These are phyloP conservation scores for Bombardia bombarda DNA, from an alignment of 495 filamentous ascomycete species.

Conservation along the genomic window DNA sequence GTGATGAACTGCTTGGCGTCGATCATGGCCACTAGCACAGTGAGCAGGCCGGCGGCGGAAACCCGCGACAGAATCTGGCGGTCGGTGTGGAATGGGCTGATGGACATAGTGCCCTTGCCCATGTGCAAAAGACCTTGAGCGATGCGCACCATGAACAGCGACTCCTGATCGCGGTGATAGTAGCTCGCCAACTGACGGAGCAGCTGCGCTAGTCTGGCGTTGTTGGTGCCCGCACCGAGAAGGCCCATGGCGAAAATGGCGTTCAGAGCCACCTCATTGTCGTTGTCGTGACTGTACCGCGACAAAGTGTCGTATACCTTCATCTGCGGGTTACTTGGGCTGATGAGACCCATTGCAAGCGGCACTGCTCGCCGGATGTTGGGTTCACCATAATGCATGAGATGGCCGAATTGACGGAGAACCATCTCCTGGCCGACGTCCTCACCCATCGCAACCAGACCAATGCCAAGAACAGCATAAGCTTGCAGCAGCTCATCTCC, in stretches of 20 bases:
- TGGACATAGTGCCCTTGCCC: constrained; percentile 94
- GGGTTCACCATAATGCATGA: constrained; percentile 98
- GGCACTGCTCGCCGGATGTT: constrained; percentile 96
- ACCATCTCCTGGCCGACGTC: constrained; percentile 99
- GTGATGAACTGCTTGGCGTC: constrained; percentile 94
- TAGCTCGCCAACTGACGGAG: constrained; percentile 93
- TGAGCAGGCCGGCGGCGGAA: constrained; percentile 79
- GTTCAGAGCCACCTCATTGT: constrained; percentile 97
- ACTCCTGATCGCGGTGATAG: constrained; percentile 92
- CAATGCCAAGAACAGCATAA: constrained; percentile 91
- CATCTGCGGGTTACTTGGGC: constrained; percentile 98
- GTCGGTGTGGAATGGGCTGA: constrained; percentile 98
- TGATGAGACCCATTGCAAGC: constrained; percentile 93
- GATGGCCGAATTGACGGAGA: constrained; percentile 88
- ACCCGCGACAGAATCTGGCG: constrained; percentile 91
- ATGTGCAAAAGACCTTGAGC: constrained; percentile 96
- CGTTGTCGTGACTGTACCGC: constrained; percentile 97
- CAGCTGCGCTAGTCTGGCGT: constrained; percentile 90
- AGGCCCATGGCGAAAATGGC: constrained; percentile 99
- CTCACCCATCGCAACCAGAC: constrained; percentile 95
- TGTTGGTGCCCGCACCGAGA: constrained; percentile 94
- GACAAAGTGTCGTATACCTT: constrained; percentile 98
- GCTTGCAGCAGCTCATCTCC: constrained; percentile 89
- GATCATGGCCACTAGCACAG: constrained; percentile 84
- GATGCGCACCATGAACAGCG: constrained; percentile 98